Evolutionary conservation across 805 yeast genomes (phyloP).

Genomic region (Saturnispora sekii): DNA sequence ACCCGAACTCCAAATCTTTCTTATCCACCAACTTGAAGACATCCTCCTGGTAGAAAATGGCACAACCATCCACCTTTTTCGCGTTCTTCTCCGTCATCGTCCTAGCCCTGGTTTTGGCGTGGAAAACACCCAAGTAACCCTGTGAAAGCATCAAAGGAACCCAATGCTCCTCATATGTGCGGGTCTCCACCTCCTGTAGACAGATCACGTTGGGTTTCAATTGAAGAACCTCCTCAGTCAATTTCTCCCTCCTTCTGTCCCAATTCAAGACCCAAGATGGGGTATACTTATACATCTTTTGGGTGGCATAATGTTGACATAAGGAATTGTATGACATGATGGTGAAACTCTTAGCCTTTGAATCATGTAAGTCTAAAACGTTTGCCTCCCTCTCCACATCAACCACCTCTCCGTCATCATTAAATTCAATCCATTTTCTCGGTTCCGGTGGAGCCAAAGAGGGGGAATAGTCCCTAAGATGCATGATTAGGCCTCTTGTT

Average conservation of each 20-base stretch:
- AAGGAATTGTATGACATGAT: conserved; percentile 81
- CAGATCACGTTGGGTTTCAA: conserved; percentile 72
- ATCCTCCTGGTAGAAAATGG: conserved; percentile 68
- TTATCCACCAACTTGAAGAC: conserved; percentile 66
- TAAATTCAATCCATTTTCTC: conserved; percentile 74
- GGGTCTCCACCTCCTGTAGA: conserved; percentile 91
- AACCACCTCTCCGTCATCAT: conserved; percentile 58
- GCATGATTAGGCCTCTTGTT: conserved; percentile 69
- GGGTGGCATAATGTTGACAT: conserved; percentile 93
- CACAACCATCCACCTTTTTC: conserved; percentile 95
- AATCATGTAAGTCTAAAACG: conserved; percentile 19
- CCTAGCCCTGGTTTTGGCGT: conserved; percentile 84
- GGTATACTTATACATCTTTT: conserved; percentile 84
- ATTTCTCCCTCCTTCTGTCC: conserved; percentile 75
- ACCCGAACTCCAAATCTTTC: conserved; percentile 72
- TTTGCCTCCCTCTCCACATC: conserved; percentile 16
- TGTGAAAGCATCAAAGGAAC: conserved; percentile 55
- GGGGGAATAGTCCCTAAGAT: conserved; percentile 77
- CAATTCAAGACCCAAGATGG: conserved; percentile 96
- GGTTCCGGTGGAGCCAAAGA: conserved; percentile 55
- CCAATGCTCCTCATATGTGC: conserved; percentile 82
- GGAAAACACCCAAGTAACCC: conserved; percentile 77
- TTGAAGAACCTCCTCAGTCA: conserved; percentile 62
- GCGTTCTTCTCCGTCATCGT: conserved; percentile 77
- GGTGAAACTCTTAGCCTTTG: conserved; percentile 45